phyloP scores from a whole-genome alignment of 345 rosid species.

The Populus deltoides region DNA sequence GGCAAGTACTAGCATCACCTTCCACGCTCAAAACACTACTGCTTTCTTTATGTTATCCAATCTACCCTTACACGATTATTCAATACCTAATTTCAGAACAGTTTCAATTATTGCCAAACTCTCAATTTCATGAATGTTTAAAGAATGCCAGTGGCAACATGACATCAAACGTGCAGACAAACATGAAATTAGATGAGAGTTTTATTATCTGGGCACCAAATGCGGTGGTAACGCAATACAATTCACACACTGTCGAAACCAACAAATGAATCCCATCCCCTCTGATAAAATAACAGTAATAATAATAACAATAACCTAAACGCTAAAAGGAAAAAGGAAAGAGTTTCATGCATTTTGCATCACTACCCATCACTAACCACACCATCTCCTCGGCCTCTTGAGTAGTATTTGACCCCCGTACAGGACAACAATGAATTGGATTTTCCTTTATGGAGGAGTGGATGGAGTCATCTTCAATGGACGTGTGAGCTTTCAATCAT shows the following conservation, averaged over 20 bases:
- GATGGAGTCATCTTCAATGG: background rate
- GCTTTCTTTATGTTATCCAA: conserved; percentile 11
- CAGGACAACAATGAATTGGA: too few relatives aligned
- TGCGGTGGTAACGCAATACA: conserved; percentile 8
- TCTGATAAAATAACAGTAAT: background rate
- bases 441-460: background rate
- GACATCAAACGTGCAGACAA: conserved; percentile 13
- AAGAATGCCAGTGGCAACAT: background rate
- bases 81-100: background rate
- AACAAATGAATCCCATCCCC: conserved; percentile 35
- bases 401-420: background rate
- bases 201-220: conserved; percentile 19
- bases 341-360: background rate
- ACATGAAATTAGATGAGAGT: background rate
- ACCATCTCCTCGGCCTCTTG: background rate
- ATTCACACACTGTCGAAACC: background rate
- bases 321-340: background rate
- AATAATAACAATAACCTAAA: background rate
- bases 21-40: conserved; percentile 4
- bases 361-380: background rate
- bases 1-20: background rate
- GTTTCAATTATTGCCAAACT: too few relatives aligned
- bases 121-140: too few relatives aligned
- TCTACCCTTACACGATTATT: background rate
- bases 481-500: conserved; percentile 30